Evolutionary conservation across 768 basidiomycete genomes (phyloP).

Genomic region (Kwoniella bestiolae): DNA sequence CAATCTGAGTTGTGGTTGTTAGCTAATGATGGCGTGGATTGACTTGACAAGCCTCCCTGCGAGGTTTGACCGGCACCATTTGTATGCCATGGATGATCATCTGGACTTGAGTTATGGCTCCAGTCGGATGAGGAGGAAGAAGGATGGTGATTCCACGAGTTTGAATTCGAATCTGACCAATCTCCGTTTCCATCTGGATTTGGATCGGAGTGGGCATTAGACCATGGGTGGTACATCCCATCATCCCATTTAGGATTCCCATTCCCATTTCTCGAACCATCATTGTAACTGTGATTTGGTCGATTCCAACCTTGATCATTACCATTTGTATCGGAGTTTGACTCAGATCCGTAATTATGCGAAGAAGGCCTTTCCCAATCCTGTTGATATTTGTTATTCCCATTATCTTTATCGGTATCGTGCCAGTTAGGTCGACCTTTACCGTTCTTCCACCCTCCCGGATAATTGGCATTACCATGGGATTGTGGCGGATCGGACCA

Average conservation of each 20-base stretch:
- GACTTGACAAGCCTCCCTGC: not conserved
- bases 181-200: not conserved
- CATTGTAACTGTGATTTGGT: not conserved
- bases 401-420: not conserved
- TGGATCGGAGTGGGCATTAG: not conserved
- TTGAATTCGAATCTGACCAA: too few relatives aligned
- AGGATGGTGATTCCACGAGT: not conserved
- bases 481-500: not conserved
- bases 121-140: not conserved
- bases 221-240: constrained; percentile 12
- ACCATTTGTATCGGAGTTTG: not conserved
- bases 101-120: not conserved
- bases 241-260: constrained; percentile 6
- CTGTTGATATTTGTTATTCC: not conserved
- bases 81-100: not conserved
- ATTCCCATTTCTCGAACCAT: constrained; percentile 1
- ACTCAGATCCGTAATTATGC: not conserved
- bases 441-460: constrained; percentile 8
- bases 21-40: not conserved
- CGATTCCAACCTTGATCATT: not conserved
- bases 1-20: constrained; percentile 9
- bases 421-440: constrained; percentile 15
- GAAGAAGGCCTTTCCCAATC: constrained; percentile 7
- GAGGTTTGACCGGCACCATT: too few relatives aligned
- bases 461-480: too few relatives aligned